Conservation (phyloP, 805 yeast genomes). For the Pichia sporocuriosa region DNA sequence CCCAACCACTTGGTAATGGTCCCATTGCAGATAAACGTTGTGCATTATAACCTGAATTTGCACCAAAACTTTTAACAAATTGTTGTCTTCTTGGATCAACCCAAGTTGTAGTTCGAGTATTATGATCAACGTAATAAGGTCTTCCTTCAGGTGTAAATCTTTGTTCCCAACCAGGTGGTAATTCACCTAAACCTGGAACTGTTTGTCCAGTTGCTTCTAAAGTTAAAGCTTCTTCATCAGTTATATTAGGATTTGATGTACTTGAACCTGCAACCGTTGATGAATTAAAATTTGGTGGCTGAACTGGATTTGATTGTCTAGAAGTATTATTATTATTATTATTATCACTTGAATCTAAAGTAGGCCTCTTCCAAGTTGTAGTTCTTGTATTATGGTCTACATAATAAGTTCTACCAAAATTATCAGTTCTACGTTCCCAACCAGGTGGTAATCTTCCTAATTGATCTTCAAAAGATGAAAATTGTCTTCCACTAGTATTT, state of each 20-base stretch:
- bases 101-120: conserved; percentile 99
- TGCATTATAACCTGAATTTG: conserved; percentile 88
- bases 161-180: conserved; percentile 99
- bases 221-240: conserved; percentile 29
- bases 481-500: conserved; percentile 45
- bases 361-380: conserved; percentile 98
- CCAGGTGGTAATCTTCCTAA: conserved; percentile 96
- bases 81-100: conserved; percentile 99
- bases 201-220: conserved; percentile 81
- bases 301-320: too few species aligned
- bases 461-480: conserved; percentile 94
- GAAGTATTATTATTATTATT: conserved; percentile 21
- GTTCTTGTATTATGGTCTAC: conserved; percentile 97
- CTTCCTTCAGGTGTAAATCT: conserved; percentile 97
- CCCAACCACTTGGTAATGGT: conserved; percentile 99
- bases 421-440: conserved; percentile 98
- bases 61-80: conserved; percentile 90
- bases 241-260: conserved; percentile 23
- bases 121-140: conserved; percentile 97
- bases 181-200: conserved; percentile 91
- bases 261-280: conserved; percentile 39
- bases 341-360: conserved; percentile 65
- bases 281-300: too few species aligned
- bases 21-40: conserved; percentile 98
- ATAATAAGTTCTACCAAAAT: conserved; percentile 93